phyloP scores from a whole-genome alignment of 1,139 yeast species.

The Candida sp. region DNA sequence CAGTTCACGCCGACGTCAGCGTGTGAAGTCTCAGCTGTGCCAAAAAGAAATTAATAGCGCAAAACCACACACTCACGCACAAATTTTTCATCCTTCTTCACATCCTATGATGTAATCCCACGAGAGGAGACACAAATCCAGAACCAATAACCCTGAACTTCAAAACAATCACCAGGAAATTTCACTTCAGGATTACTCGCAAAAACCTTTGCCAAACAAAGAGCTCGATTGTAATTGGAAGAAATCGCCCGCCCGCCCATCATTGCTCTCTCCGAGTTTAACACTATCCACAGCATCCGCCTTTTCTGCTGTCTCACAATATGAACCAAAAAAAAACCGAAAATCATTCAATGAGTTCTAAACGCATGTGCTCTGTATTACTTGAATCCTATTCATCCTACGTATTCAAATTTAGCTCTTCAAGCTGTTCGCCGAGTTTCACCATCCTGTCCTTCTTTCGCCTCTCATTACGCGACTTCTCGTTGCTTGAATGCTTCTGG shows the following conservation, averaged over 20 bases:
- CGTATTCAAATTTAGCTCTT: constrained; percentile 21
- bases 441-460: constrained; percentile 39
- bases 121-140: background rate
- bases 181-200: background rate
- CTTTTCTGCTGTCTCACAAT: no score
- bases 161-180: background rate
- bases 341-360: no score
- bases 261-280: background rate
- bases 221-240: background rate
- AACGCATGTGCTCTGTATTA: background rate
- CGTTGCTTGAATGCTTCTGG: constrained; percentile 24
- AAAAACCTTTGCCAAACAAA: no score
- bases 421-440: constrained; percentile 34
- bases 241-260: background rate
- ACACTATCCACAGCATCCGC: background rate
- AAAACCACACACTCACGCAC: background rate
- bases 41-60: background rate
- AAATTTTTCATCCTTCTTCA: background rate
- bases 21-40: no score
- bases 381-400: background rate
- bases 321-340: no score
- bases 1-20: no score
- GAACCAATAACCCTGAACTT: background rate
- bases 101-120: background rate
- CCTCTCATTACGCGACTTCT: constrained; percentile 35